Base-by-base conservation (phyloP, 306 rosid species). In the Cucurbita moschata region DNA sequence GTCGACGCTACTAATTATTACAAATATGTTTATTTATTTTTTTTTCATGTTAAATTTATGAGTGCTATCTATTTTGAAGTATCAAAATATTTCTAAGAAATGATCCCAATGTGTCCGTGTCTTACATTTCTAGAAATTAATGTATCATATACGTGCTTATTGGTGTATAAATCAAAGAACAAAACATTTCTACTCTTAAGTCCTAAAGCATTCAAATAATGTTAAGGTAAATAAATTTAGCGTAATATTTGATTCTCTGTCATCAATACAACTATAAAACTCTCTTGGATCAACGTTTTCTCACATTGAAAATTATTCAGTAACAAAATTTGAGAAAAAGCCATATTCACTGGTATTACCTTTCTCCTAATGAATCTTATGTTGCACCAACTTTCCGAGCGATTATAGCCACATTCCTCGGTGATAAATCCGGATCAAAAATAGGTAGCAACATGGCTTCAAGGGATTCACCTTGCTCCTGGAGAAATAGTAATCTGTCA, bases 341-440 rank as follows among this genome's bases (percentile, higher is more conserved):
- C 50, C 43, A 63, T 3, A 62, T 62, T 62, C 26, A 38, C 3
- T 37, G 16, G 49, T 62, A 46, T 47, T 66, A 68, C 73, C 59
- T 71, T 35, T 71, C 75, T 37, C 16, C 30, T 5, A 50, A 50
- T 51, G 9, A 50, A 38, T 50, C 74, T 77, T 82, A 74, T 66
- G 58, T 10, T 19, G 80, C 82, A 76, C 76, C 76, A 49, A 11
- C 59, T 84, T 81, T 90, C 75, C 84, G 86, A 52, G 98, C 97
- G 77, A 94, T 85, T 80, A 90, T 79, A 76, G 92, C 95, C 80
- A 94, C 86, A 80, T 90, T 94, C 83, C 98, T 89, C 1, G 97
- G 97, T 44, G 97, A 93, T 74, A 88, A 72, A 60, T 56, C 87
- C 57, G 97, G 96, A 75, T 90, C 81, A 83, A 94, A 94, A 80